Base-by-base conservation (phyloP, 305 asterid genomes). In the Caryopteris hybrid region DNA sequence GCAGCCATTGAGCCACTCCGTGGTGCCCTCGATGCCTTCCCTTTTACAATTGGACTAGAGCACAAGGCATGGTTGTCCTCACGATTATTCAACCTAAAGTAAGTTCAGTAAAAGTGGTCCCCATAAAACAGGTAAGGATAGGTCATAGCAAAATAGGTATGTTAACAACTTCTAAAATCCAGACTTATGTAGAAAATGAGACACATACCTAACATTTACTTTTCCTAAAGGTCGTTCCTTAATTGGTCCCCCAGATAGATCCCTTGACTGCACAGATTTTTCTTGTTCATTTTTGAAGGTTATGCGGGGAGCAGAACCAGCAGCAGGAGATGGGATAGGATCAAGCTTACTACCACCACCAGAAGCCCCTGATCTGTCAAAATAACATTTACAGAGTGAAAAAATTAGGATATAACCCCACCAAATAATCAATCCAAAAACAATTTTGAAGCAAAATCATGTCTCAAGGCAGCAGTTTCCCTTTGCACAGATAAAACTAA, bases 11-110 rank as follows among this genome's bases (percentile, higher is more conserved):
- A 76, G 60, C 91, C 88, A 76, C 87, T 85, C 42, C 92, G 86
- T 14, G 98, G 91, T 48, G 92, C 87, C 86, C 99, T 88, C 66
- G 99, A 83, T 68, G 95, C 92, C 87, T 89, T 95, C 78, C 96
- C 97, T 80, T 89, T 92, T 43, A 85, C 78, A 51, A 81, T 51
- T 68, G 92, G 88, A 83, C 76, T 78, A 68, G 94, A 78, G 76
- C 83, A 72, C 36, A 64, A 17, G 2, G 67, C 76, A 67, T 81
- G 77, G 75, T 21, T 84, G 51, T 89, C 99, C 51, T 92, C 98
- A 2, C 88, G 96, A 83, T 76, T 92, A 75, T 66, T 86, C 83
- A 88, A 83, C 92, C 99, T 94, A 73, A 57, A 79, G 61, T 74
- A 47, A 71, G 62, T 55, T 29, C 71, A 71, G 74, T 48, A 64